Conservation (phyloP, 73 alveolate genomes). For the Paramecium primaurelia region DNA sequence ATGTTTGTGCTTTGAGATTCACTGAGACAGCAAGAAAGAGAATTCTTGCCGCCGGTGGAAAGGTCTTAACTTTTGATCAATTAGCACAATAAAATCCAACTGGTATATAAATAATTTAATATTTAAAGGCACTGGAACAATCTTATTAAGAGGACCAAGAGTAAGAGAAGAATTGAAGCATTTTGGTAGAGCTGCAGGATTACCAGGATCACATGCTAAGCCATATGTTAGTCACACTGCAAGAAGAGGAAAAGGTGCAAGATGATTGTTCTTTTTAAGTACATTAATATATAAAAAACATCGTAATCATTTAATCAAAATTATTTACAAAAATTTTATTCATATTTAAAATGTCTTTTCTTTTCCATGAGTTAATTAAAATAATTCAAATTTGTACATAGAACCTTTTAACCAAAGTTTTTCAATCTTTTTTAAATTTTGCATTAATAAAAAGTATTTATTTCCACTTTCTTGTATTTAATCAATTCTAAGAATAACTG, state of each 20-base stretch:
- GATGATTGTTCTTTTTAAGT: conserved; percentile 19
- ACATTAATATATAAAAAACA: conserved; percentile 10
- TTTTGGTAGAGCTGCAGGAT: conserved; percentile 96
- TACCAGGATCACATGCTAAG: conserved; percentile 74
- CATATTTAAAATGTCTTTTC: neutral
- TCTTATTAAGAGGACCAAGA: conserved; percentile 95
- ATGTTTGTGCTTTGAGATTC: conserved; percentile 94
- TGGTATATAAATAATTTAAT: conserved; percentile 60
- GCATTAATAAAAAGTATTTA: neutral
- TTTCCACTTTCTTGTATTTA: neutral
- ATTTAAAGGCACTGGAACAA: conserved; percentile 79
- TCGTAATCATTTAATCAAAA: neutral
- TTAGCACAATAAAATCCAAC: conserved; percentile 90
- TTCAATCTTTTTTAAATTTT: neutral
- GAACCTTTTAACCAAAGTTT: neutral
- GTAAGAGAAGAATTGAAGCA: conserved; percentile 95
- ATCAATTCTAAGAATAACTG: neutral
- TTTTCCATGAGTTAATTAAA: neutral
- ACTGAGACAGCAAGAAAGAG: conserved; percentile 98
- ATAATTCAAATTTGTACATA: neutral
- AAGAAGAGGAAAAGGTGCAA: conserved; percentile 74
- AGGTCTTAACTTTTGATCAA: conserved; percentile 94
- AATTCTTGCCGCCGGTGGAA: conserved; percentile 94
- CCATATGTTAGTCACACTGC: conserved; percentile 73
- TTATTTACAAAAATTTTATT: neutral